Evolutionary conservation across 345 rosid species (phyloP).

Genomic region (Clausena lansium): DNA sequence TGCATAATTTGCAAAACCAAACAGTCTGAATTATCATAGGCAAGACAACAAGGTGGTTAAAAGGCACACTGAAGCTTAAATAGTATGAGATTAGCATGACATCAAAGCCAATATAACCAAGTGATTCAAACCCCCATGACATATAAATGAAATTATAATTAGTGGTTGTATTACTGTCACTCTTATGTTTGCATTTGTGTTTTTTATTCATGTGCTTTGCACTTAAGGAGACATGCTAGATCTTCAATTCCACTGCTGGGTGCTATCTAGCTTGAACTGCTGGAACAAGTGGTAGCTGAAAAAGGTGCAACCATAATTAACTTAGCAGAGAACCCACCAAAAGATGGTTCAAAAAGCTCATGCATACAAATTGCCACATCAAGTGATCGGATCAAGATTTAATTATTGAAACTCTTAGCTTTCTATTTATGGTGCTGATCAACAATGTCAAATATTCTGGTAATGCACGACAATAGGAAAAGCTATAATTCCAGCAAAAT

Average conservation of each 20-base stretch:
- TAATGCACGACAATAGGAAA: neutral
- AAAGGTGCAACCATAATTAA: neutral
- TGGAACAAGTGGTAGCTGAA: neutral
- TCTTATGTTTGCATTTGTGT: neutral
- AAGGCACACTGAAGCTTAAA: neutral
- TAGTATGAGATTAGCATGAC: neutral
- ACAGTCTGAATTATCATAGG: neutral
- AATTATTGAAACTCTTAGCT: neutral
- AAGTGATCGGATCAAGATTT: neutral
- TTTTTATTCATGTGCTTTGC: neutral
- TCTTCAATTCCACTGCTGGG: neutral
- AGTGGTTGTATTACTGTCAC: neutral
- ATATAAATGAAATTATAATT: neutral
- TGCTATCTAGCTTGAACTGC: neutral
- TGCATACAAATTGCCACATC: neutral
- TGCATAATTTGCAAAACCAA: neutral
- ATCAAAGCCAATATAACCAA: neutral
- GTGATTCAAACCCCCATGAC: neutral
- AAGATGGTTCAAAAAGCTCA: neutral
- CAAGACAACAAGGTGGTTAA: neutral
- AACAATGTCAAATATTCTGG: neutral
- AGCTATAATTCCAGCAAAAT: neutral
- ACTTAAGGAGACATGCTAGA: neutral
- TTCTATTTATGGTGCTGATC: neutral
- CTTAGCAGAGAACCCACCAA: too few relatives aligned